phyloP scores from a whole-genome alignment of 2,329 filamentous ascomycete species.

The Neophaeococcomyces mojaviensis region DNA sequence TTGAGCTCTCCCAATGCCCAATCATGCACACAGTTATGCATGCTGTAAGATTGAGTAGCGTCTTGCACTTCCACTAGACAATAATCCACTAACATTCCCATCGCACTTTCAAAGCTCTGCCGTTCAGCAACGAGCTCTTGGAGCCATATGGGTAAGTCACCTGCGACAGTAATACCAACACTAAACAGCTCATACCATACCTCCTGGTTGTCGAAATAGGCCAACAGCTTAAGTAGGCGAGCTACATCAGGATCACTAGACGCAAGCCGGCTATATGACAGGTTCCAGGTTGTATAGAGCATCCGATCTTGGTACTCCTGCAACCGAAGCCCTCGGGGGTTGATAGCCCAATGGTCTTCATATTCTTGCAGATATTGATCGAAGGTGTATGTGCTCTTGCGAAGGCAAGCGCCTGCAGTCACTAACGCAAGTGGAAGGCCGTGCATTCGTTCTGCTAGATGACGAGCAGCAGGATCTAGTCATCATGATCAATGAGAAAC shows the following conservation, averaged over 20 bases:
- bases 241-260: conserved; percentile 21
- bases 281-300: conserved; percentile 20
- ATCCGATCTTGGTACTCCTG: conserved; percentile 14
- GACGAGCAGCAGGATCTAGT: conserved; percentile 10
- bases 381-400: conserved; percentile 30
- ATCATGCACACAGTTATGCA: conserved; percentile 18
- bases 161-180: conserved; percentile 5
- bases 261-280: conserved; percentile 13
- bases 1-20: conserved; percentile 16
- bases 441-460: conserved; percentile 32
- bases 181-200: conserved; percentile 40
- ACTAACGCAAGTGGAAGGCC: conserved; percentile 43
- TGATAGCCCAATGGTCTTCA: neutral
- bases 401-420: conserved; percentile 40
- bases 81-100: conserved; percentile 12
- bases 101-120: conserved; percentile 9
- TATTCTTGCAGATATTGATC: conserved; percentile 37
- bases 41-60: conserved; percentile 7
- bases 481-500: neutral
- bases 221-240: conserved; percentile 35
- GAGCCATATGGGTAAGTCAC: conserved; percentile 19
- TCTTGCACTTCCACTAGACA: conserved; percentile 12
- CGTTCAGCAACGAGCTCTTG: conserved; percentile 1
- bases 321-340: neutral
- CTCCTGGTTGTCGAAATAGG: conserved; percentile 38